Evolutionary conservation across 805 yeast genomes (phyloP), one percentile per base, ranked within the genome.

Genomic region (Metschnikowia noctiluminum): DNA sequence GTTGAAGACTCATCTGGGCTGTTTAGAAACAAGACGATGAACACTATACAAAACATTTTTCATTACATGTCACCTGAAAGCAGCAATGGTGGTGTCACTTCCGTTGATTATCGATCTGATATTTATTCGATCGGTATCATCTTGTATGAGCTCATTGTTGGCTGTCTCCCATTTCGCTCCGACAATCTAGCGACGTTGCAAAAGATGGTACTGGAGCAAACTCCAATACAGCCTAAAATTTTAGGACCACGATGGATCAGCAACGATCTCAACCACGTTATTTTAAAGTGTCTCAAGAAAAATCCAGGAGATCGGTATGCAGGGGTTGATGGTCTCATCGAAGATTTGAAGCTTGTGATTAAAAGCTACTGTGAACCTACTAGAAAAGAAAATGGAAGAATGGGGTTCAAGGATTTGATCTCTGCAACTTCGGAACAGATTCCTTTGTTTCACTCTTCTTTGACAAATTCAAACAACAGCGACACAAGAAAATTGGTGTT

Each of bases 11-110:
- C 76, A 28, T 56, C 68, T 13, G 62, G 70, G 42, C 73, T 76
- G 15, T 77, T 68, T 51, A 57, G 81, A 28, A 65, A 70, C 31
- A 59, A 68, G n/a, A 73, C 76, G 50, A 61, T 70, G 49, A 57
- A 63, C 45, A 65, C 63, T 30, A 61, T 75, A 13, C 65, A 67
- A 2, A 71, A 69, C 28, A 64, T 71, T 49, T 57, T 77, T 16
- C 78, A 79, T 0, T 79, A 71, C 53, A 70, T 76, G 52, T 73
- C 81, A 1, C 83, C 83, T 0, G 83, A 79, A 57, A 66, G 72
- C 6, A 69, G 77, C 26, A 74, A 78, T 1, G 70, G 69, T 28
- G 50, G 58, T 10, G 62, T 62, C 30, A 58, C 67, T 12, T 59
- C 67, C 5, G 77, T 74, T 16, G 81, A 78, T 51, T 70, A 62